A percentile compares a stretch with the other conserved stretches of the same genome.
Evolutionary conservation across 345 rosid species (phyloP).

Genomic region (Eucalyptus victrix): DNA sequence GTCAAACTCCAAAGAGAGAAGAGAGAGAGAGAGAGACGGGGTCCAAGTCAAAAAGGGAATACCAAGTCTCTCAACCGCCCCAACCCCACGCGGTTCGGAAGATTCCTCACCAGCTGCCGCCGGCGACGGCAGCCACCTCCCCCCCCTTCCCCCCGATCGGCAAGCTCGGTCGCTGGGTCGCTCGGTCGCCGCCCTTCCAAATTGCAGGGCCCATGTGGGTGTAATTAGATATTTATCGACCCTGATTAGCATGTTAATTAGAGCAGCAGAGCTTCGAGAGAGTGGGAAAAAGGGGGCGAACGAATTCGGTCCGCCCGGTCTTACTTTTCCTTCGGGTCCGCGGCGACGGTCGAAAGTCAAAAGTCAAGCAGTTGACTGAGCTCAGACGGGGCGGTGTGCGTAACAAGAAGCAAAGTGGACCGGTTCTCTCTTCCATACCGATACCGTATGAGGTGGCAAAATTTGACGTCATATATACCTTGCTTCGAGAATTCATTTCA

Average conservation of each 20-base stretch:
- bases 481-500: background rate
- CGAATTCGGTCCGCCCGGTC: background rate
- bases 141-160: background rate
- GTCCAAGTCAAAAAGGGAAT: background rate
- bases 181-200: background rate
- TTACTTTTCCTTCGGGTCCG: background rate
- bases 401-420: background rate
- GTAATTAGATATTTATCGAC: background rate
- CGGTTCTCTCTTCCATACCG: background rate
- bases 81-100: background rate
- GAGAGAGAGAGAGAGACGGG: background rate
- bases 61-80: background rate
- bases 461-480: background rate
- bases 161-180: background rate
- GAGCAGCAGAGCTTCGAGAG: background rate
- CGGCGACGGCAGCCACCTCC: background rate
- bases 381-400: background rate
- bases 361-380: background rate
- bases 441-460: background rate
- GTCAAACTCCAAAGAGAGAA: background rate
- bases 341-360: background rate
- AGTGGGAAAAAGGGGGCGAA: background rate
- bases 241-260: background rate
- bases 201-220: background rate
- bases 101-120: background rate